Conservation (phyloP, 352 stramenopile genomes). For the Pythium sp. region DNA sequence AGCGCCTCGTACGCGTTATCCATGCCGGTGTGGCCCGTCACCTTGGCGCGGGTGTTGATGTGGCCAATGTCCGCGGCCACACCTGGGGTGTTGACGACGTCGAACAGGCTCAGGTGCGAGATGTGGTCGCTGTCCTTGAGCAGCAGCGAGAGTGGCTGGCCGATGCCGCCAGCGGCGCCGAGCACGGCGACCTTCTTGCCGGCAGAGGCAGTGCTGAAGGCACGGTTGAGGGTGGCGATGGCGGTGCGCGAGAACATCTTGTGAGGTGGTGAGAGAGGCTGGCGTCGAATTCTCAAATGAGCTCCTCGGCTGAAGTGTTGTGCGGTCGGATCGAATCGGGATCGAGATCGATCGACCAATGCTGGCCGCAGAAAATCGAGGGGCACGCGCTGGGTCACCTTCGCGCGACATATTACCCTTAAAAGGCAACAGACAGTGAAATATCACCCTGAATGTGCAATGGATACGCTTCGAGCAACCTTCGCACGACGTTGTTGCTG, state of each 20-base stretch:
- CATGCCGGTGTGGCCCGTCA: constrained; percentile 73
- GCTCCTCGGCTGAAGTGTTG: neutral
- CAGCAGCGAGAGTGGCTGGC: constrained; percentile 97
- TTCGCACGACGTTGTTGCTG: constrained; percentile 3
- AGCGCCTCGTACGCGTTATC: constrained; percentile 70
- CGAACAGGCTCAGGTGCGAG: constrained; percentile 96
- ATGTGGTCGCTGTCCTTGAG: constrained; percentile 97
- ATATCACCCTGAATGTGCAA: neutral
- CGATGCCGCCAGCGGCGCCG: constrained; percentile 97
- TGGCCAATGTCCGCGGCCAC: constrained; percentile 97
- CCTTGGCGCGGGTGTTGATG: constrained; percentile 88
- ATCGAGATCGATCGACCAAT: neutral
- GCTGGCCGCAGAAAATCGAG: constrained; percentile 16
- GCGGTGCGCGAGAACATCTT: constrained; percentile 24
- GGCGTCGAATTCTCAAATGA: constrained; percentile 23
- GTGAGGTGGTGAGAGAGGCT: neutral
- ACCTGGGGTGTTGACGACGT: constrained; percentile 97
- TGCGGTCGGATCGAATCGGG: neutral
- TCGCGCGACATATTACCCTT: constrained; percentile 3
- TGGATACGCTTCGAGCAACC: neutral
- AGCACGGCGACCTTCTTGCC: constrained; percentile 83
- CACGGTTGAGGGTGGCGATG: constrained; percentile 27
- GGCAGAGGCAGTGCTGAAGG: constrained; percentile 57
- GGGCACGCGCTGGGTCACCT: constrained; percentile 2
- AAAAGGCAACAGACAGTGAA: neutral